These are phyloP conservation scores for Gossypium aridum DNA, from an alignment of 441 rosid species.

Conservation along the genomic window DNA sequence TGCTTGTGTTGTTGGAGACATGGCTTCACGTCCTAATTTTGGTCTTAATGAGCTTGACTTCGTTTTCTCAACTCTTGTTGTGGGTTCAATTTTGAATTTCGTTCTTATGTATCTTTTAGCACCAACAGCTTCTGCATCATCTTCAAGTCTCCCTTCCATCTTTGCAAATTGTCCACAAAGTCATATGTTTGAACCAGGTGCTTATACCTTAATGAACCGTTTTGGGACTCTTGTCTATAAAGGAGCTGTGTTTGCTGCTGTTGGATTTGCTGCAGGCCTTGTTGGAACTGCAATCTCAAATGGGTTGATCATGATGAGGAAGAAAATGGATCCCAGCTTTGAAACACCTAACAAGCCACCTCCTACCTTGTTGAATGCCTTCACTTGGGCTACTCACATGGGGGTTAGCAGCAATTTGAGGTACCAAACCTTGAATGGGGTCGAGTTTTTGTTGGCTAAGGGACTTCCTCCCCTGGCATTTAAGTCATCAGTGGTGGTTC, in stretches of 20 bases:
- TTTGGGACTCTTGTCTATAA: slow-evolving; percentile 70
- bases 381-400: slow-evolving; percentile 95
- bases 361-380: slow-evolving; percentile 68
- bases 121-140: slow-evolving; percentile 47
- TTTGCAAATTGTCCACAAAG: slow-evolving; percentile 71
- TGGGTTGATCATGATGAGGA: slow-evolving; percentile 76
- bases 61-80: slow-evolving; percentile 85
- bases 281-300: slow-evolving; percentile 80
- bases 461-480: slow-evolving; percentile 48
- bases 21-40: slow-evolving; percentile 95
- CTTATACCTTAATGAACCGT: slow-evolving; percentile 42
- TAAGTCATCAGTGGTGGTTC: slow-evolving; percentile 63
- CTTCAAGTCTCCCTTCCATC: slow-evolving; percentile 43
- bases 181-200: slow-evolving; percentile 85
- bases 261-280: slow-evolving; percentile 90
- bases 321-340: slow-evolving; percentile 83
- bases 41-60: slow-evolving; percentile 91
- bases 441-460: slow-evolving; percentile 45
- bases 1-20: slow-evolving; percentile 84
- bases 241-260: slow-evolving; percentile 74
- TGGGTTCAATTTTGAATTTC: slow-evolving; percentile 85
- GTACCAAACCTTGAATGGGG: slow-evolving; percentile 75
- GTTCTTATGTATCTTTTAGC: slow-evolving; percentile 89
- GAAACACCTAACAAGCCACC: slow-evolving; percentile 91
- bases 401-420: slow-evolving; percentile 87